A percentile compares a stretch with the other conserved stretches of the same genome.
phyloP scores from a whole-genome alignment of 805 yeast species.

The Candida awuae region DNA sequence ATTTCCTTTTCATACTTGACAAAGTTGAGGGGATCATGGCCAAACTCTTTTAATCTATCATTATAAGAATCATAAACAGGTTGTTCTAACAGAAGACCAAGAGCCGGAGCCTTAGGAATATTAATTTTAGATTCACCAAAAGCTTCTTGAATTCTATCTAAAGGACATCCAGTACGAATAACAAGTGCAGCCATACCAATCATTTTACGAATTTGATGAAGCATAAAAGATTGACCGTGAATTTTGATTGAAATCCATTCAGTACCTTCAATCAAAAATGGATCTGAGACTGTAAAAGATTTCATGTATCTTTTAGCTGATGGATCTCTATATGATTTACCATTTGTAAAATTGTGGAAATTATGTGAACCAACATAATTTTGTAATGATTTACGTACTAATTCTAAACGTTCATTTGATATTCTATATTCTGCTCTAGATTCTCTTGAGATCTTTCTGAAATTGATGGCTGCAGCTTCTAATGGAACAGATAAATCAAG shows the following conservation, averaged over 20 bases:
- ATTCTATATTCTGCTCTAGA: conserved; percentile 66
- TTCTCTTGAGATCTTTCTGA: conserved; percentile 56
- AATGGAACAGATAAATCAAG: conserved; percentile 30
- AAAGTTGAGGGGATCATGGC: conserved; percentile 70
- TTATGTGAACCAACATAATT: conserved; percentile 82
- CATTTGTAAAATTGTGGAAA: conserved; percentile 44
- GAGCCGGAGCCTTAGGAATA: conserved; percentile 96
- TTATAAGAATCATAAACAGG: conserved; percentile 90
- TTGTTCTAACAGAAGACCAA: conserved; percentile 81
- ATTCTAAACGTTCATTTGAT: conserved; percentile 49
- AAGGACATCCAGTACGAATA: conserved; percentile 80
- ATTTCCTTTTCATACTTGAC: conserved; percentile 58
- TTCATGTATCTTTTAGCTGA: conserved; percentile 82
- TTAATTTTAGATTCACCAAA: conserved; percentile 69
- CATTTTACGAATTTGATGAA: conserved; percentile 97
- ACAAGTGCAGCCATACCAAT: conserved; percentile 87
- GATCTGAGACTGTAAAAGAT: conserved; percentile 69
- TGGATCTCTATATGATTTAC: conserved; percentile 70
- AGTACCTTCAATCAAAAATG: conserved; percentile 84
- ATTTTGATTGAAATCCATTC: conserved; percentile 96
- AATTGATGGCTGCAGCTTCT: conserved; percentile 33
- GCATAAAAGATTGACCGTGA: conserved; percentile 97
- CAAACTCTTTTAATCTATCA: conserved; percentile 58
- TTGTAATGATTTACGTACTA: conserved; percentile 60
- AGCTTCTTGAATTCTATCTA: conserved; percentile 65